Evolutionary conservation across 148 eudicot species (phyloP).

Genomic region (Simmondsia chinensis): DNA sequence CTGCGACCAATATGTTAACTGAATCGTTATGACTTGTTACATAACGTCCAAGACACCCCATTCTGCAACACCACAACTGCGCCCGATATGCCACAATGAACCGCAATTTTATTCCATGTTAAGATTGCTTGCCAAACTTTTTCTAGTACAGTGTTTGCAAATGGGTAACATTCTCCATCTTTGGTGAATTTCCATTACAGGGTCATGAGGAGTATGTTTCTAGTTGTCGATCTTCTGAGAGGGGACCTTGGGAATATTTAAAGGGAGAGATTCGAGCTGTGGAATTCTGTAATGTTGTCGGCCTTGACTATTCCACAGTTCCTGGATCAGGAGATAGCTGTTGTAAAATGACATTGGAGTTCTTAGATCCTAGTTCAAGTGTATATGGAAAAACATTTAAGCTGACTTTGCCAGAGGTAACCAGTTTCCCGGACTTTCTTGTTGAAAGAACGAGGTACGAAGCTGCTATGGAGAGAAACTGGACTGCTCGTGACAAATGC

Average conservation of each 20-base stretch:
- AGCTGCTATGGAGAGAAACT: slow-evolving; percentile 66
- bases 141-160: no score
- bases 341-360: slow-evolving; percentile 73
- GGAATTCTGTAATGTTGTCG: slow-evolving; percentile 67
- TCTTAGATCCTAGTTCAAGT: slow-evolving; percentile 51
- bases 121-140: no score
- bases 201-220: slow-evolving; percentile 75
- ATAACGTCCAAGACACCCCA: no score
- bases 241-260: slow-evolving; percentile 64
- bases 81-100: no score
- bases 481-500: slow-evolving; percentile 83
- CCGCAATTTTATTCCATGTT: no score
- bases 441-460: slow-evolving; percentile 79
- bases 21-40: no score
- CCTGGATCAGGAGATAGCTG: slow-evolving; percentile 95
- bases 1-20: no score
- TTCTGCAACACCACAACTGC: no score
- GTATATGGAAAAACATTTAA: slow-evolving; percentile 55
- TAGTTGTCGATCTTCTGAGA: slow-evolving; percentile 19
- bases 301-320: slow-evolving; percentile 49
- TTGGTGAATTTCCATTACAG: slow-evolving; percentile 25
- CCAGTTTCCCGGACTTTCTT: slow-evolving; percentile 79
- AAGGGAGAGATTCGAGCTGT: slow-evolving; percentile 63
- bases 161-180: background rate
- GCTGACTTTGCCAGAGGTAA: slow-evolving; percentile 69